Evolutionary conservation across 2,329 filamentous ascomycete genomes (phyloP), one percentile per base, ranked within the genome.

Genomic region (Cladophialophora psammophila): DNA sequence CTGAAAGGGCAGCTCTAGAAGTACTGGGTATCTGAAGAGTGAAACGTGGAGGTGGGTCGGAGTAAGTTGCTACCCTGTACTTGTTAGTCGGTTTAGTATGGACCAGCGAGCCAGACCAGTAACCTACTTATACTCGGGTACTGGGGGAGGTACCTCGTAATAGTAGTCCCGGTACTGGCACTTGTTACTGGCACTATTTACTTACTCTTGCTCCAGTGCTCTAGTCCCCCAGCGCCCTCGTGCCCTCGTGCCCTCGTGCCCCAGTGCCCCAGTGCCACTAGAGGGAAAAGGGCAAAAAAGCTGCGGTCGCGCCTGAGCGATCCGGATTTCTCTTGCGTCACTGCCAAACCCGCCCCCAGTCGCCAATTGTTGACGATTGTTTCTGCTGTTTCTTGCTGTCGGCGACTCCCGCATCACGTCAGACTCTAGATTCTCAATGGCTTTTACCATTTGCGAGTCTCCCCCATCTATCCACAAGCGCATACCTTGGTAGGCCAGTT

Each of bases 31-130:
- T 26, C 26, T 26, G 26, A 34, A 34, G 40, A 52, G 42, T 53
- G 42, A 60, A 60, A 60, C 58, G 58, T 60, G 58, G 59, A 61
- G 59, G 59, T 31, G 34, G 59, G 31, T 53, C 59, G 3, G 26
- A 26, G 26, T 26, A 26, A 26, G 26, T 26, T 26, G 2, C 26
- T 26, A 26, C 26, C 26, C 26, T 26, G 26, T 26, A 26, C 26
- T 2, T 2, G 26, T 2, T 26, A 26, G 2, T 26, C 3, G 26
- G 26, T 26, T 26, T 26, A 26, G 26, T 26, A 26, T n/a, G n/a
- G n/a, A n/a, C 26, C 26, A 26, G 26, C 26, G 26, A 3, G 26
- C 26, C 26, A 26, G 26, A 26, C 26, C 26, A 26, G 26, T 50
- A 9, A 48, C 15, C n/a, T 48, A 48, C 42, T 20, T 8, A 12